Percentiles rank a stretch among this genome's conserved stretches.
These are phyloP conservation scores for Cydonia oblonga DNA, from an alignment of 331 rosid species.

Conservation along the genomic window DNA sequence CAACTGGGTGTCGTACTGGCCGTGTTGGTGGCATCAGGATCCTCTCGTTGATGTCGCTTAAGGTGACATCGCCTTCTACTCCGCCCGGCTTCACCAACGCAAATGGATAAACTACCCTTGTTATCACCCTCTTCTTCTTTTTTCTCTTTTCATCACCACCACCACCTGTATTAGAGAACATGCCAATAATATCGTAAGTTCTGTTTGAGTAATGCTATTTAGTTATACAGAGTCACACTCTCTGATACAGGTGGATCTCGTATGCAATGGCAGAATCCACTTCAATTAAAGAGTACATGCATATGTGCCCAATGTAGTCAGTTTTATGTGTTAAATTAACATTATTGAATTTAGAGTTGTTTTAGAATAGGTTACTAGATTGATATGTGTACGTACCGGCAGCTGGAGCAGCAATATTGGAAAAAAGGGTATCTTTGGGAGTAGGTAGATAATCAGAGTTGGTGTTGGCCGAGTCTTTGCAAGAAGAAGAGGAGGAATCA, in stretches of 20 bases:
- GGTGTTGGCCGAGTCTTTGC: constrained; percentile 24
- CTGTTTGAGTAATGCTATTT: not conserved
- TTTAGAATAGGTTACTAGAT: not conserved
- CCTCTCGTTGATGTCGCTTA: constrained; percentile 86
- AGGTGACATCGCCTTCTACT: constrained; percentile 77
- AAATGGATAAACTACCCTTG: constrained; percentile 72
- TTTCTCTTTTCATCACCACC: constrained; percentile 15
- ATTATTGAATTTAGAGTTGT: no score
- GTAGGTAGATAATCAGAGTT: not conserved
- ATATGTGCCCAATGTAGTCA: no score
- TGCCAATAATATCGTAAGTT: not conserved
- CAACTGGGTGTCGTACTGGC: constrained; percentile 97
- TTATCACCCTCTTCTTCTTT: constrained; percentile 22
- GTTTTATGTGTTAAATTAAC: not conserved
- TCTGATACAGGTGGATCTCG: not conserved
- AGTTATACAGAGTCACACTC: not conserved
- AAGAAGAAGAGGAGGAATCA: constrained; percentile 61
- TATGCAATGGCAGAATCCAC: not conserved
- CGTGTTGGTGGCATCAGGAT: constrained; percentile 83
- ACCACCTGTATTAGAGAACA: not conserved
- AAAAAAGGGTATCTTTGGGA: not conserved
- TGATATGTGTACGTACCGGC: not conserved
- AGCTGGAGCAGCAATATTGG: constrained; percentile 11
- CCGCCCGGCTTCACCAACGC: constrained; percentile 97
- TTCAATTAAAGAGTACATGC: no score